Evolutionary conservation across 2,329 filamentous ascomycete genomes (phyloP), one percentile per base, ranked within the genome.

Genomic region (Sclerotinia borealis): DNA sequence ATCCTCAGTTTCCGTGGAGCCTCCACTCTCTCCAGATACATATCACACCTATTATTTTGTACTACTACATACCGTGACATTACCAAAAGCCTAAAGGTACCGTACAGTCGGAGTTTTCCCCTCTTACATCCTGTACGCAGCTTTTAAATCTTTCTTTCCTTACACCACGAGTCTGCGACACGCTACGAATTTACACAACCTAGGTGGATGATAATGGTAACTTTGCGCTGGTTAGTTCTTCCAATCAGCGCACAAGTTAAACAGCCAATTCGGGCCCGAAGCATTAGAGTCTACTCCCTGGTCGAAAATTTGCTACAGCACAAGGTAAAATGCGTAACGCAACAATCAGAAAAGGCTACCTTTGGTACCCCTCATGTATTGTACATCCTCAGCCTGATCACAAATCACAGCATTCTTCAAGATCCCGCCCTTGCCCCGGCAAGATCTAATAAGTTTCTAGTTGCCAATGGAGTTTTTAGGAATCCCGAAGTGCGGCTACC

Each of bases 361-460:
- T 43, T 17, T 56, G 52, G 37, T 60, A 51, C 47, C 58, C 58
- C n/a, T 59, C 39, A 47, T 59, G 41, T 48, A n/a, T 31, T 45
- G 59, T 56, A 41, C 60, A 62, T 41, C 49, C 22, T 55, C 41
- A 58, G 60, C 51, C 60, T 47, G n/a, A 34, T 48, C 58, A 51
- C 49, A 61, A 47, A 55, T 27, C 50, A 62, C 60, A 41, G 17
- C 60, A 58, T 31, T 47, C 31, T 58, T 52, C 39, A 22, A 62
- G 48, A 61, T 58, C 39, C 54, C 54, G 39, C 54, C 39, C 29
- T 39, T 39, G 34, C 60, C 31, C 31, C 31, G 43, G 48, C 31
- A 58, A 56, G 60, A 62, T 62, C 60, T 56, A 34, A 29, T 56
- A 34, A 29, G 54, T 41, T 56, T 56, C 43, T 39, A 48, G 51